A percentile compares a stretch with the other conserved stretches of the same genome.
Evolutionary conservation across 2,329 filamentous ascomycete species (phyloP).

Genomic region (Aspergillus spinulosporus): DNA sequence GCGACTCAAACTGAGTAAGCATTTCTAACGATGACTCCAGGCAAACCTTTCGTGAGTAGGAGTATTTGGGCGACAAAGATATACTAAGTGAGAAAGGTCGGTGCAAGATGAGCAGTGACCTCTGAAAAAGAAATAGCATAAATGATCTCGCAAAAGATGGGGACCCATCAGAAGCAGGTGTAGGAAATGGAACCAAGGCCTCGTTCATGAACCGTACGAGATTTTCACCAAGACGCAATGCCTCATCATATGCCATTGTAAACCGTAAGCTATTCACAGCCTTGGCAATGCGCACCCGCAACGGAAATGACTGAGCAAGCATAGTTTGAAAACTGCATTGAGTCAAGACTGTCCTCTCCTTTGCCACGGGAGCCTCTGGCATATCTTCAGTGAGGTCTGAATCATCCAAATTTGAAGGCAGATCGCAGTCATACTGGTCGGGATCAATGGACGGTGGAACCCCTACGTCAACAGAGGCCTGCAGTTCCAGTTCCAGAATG

Average conservation of each 20-base stretch:
- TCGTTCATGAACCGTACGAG: slow-evolving; percentile 28
- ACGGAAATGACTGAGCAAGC: slow-evolving; percentile 29
- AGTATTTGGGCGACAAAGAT: slow-evolving; percentile 34
- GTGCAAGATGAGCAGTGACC: slow-evolving; percentile 59
- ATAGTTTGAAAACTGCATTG: slow-evolving; percentile 32
- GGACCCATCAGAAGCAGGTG: slow-evolving; percentile 17
- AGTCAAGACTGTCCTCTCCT: slow-evolving; percentile 22
- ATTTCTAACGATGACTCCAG: slow-evolving; percentile 40
- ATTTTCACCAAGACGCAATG: slow-evolving; percentile 32
- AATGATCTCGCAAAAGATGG: slow-evolving; percentile 38
- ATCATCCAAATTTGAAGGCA: slow-evolving; percentile 43
- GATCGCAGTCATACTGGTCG: slow-evolving; percentile 39
- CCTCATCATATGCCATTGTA: slow-evolving; percentile 35
- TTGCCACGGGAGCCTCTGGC: slow-evolving; percentile 24
- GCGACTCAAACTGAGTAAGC: slow-evolving; percentile 33
- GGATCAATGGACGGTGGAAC: slow-evolving; percentile 36
- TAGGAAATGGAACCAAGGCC: slow-evolving; percentile 26
- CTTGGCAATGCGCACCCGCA: slow-evolving; percentile 34
- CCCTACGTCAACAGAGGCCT: slow-evolving; percentile 38
- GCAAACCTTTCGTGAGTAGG: slow-evolving; percentile 41
- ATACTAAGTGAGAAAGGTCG: slow-evolving; percentile 42
- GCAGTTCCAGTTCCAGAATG: slow-evolving; percentile 44
- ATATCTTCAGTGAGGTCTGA: slow-evolving; percentile 32
- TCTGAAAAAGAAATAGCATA: slow-evolving; percentile 54
- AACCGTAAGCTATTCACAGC: slow-evolving; percentile 34